Conservation (phyloP, 805 yeast genomes). For the Candida peoriensis region DNA sequence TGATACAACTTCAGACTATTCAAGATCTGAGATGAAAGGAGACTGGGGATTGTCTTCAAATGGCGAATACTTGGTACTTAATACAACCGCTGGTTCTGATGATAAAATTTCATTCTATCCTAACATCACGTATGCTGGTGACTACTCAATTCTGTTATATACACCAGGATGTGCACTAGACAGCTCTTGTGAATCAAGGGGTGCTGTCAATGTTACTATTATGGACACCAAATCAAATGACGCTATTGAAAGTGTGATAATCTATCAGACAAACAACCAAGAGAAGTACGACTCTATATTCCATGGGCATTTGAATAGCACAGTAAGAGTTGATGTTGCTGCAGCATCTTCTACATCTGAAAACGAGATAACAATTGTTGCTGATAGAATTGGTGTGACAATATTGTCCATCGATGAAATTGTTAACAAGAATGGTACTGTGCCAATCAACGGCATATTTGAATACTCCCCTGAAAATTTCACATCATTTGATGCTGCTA, state of each 20-base stretch:
- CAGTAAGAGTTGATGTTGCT: conserved; percentile 40
- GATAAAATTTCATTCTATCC: conserved; percentile 54
- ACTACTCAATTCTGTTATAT: conserved; percentile 63
- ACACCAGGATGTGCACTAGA: conserved; percentile 86
- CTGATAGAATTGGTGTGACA: conserved; percentile 55
- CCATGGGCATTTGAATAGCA: conserved; percentile 57
- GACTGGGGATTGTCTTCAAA: conserved; percentile 27
- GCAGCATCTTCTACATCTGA: conserved; percentile 28
- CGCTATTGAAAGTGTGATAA: conserved; percentile 35
- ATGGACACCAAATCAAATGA: conserved; percentile 34
- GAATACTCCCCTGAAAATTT: conserved; percentile 76
- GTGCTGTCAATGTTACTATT: conserved; percentile 73
- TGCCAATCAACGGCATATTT: conserved; percentile 68
- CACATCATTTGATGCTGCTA: conserved; percentile 29
- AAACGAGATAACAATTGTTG: conserved; percentile 53
- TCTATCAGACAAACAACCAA: conserved; percentile 77
- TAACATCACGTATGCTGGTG: conserved; percentile 66
- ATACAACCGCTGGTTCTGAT: conserved; percentile 25
- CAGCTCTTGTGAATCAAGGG: conserved; percentile 63
- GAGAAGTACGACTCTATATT: conserved; percentile 77
- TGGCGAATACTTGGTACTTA: conserved; percentile 30
- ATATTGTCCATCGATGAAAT: conserved; percentile 42
- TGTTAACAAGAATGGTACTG: conserved; percentile 27
- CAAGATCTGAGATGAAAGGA: conserved; percentile 26
- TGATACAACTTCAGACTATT: conserved; percentile 20